These are phyloP conservation scores for Hymenochaete sp. DNA, from an alignment of 1,284 basidiomycete species.

Conservation along the genomic window DNA sequence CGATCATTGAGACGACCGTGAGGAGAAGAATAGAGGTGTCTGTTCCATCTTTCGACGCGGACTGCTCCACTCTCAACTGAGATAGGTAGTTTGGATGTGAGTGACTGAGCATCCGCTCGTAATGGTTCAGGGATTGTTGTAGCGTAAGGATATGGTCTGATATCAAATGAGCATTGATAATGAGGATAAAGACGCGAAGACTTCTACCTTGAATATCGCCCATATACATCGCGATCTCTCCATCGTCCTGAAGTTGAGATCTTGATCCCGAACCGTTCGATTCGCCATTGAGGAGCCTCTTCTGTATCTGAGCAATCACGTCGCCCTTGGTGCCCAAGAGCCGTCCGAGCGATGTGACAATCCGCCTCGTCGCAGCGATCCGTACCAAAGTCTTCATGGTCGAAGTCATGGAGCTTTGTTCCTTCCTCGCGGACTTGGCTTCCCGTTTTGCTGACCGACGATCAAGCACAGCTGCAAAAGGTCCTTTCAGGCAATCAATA, in stretches of 20 bases:
- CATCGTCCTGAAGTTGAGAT: slow-evolving; percentile 18
- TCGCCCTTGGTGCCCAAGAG: slow-evolving; percentile 78
- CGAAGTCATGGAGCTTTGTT: slow-evolving; percentile 15
- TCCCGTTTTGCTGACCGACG: background rate
- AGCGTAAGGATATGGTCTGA: slow-evolving; percentile 87
- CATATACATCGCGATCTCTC: slow-evolving; percentile 77
- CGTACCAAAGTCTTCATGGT: slow-evolving; percentile 47
- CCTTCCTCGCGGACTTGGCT: slow-evolving; percentile 19
- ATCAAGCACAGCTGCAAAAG: background rate
- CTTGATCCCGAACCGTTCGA: slow-evolving; percentile 3
- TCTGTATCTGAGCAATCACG: slow-evolving; percentile 74
- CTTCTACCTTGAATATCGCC: slow-evolving; percentile 81
- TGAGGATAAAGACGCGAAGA: background rate
- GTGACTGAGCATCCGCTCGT: slow-evolving; percentile 82
- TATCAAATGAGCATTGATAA: slow-evolving; percentile 5
- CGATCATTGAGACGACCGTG: slow-evolving; percentile 57
- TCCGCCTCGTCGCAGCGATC: slow-evolving; percentile 73
- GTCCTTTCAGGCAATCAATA: no score
- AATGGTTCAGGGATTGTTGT: slow-evolving; percentile 80
- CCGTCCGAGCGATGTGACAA: slow-evolving; percentile 77
- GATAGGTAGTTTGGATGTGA: slow-evolving; percentile 82
- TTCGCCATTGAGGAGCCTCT: slow-evolving; percentile 44
- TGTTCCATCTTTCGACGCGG: slow-evolving; percentile 50
- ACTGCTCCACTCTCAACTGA: slow-evolving; percentile 61
- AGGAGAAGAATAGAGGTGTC: slow-evolving; percentile 65